Conservation (phyloP, 306 rosid genomes). For the Pyrus pyrifolia region DNA sequence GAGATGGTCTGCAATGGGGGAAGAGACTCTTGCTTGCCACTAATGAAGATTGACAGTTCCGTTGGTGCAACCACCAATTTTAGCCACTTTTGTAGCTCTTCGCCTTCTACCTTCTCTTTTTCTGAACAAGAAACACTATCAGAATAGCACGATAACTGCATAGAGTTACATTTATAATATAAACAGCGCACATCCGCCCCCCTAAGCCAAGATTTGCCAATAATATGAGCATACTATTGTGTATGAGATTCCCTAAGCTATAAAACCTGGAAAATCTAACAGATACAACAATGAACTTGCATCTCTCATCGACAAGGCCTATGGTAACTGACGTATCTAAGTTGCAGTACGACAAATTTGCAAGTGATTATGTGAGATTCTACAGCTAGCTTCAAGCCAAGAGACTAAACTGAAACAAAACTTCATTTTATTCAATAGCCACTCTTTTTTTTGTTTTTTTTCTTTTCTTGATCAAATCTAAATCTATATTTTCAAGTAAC, state of each 20-base stretch:
- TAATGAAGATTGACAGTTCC: slow-evolving; percentile 55
- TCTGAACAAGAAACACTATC: slow-evolving; percentile 45
- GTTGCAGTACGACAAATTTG: neutral
- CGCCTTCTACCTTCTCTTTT: slow-evolving; percentile 90
- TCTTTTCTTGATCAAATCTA: neutral
- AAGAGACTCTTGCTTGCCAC: slow-evolving; percentile 52
- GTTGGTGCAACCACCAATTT: slow-evolving; percentile 77
- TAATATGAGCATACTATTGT: neutral
- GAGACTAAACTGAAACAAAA: neutral
- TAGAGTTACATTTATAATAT: neutral
- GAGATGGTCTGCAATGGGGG: slow-evolving; percentile 18
- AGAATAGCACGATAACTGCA: slow-evolving; percentile 20
- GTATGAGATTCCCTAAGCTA: neutral
- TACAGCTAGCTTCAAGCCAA: neutral
- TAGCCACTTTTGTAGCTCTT: slow-evolving; percentile 83
- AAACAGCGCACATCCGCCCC: neutral
- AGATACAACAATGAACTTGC: neutral
- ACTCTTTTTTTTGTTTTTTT: neutral
- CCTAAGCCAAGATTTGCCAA: neutral
- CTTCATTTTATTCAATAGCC: neutral
- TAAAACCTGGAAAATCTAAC: neutral
- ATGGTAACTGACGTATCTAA: neutral
- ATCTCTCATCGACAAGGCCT: neutral
- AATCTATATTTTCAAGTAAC: neutral
- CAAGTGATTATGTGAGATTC: neutral